Conservation (phyloP, 306 rosid genomes). For the Citrullus colocynthis region DNA sequence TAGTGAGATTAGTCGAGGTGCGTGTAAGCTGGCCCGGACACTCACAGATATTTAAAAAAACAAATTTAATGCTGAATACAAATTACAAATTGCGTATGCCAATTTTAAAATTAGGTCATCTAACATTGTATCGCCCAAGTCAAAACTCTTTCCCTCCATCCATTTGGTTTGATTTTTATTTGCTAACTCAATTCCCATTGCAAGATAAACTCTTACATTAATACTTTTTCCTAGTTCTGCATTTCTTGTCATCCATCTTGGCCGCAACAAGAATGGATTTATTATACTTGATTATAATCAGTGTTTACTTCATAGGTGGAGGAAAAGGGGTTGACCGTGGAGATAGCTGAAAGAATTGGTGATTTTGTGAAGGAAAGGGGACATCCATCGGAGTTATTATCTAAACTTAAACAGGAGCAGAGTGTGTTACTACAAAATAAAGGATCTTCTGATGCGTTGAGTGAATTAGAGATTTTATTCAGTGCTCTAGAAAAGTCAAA, state of each 20-base stretch:
- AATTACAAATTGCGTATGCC: not conserved
- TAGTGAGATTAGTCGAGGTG: no score
- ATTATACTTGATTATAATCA: not conserved
- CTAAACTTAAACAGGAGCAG: constrained; percentile 58
- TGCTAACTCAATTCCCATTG: not conserved
- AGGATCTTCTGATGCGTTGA: constrained; percentile 54
- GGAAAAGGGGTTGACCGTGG: constrained; percentile 67
- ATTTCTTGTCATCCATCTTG: not conserved
- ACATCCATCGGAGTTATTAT: constrained; percentile 52
- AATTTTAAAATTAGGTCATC: not conserved
- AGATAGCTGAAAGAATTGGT: constrained; percentile 75
- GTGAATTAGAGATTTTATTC: constrained; percentile 70
- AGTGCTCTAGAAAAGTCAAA: constrained; percentile 61
- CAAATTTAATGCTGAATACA: not conserved
- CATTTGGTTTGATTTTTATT: not conserved
- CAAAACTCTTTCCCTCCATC: not conserved
- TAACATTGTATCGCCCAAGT: not conserved
- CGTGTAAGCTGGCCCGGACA: no score
- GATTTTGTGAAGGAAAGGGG: constrained; percentile 72
- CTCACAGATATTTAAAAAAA: no score
- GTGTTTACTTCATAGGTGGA: constrained; percentile 49
- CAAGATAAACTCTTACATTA: not conserved
- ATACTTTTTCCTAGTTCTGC: not conserved
- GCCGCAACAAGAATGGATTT: not conserved
- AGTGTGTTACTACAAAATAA: constrained; percentile 45